These are phyloP conservation scores for Physocladia obscura DNA, from an alignment of 192 early-diverging fungal species.

Conservation along the genomic window DNA sequence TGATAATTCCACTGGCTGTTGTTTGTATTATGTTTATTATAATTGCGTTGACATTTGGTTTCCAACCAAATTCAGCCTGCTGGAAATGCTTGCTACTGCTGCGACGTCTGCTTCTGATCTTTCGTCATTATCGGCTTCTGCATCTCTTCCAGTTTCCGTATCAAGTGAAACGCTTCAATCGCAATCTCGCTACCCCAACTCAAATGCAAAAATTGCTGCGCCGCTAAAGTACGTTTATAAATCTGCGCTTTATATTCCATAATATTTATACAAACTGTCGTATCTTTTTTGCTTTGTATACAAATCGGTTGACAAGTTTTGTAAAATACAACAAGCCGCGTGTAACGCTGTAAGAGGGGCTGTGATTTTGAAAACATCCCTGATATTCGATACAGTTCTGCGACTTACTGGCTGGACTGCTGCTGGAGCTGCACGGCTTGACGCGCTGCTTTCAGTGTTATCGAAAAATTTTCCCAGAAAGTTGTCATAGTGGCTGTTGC, in stretches of 20 bases:
- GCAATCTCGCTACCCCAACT: too few species aligned
- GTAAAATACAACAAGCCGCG: too few species aligned
- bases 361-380: constrained; percentile 39
- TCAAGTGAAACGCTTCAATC: too few species aligned
- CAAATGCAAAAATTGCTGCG: too few species aligned
- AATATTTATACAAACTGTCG: too few species aligned
- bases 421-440: constrained; percentile 36
- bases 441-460: constrained; percentile 37
- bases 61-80: not conserved
- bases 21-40: not conserved
- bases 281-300: too few species aligned
- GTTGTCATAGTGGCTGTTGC: constrained; percentile 30
- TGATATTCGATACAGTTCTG: constrained; percentile 39
- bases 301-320: too few species aligned
- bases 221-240: too few species aligned
- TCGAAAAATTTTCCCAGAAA: constrained; percentile 31
- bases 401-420: constrained; percentile 20
- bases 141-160: not conserved
- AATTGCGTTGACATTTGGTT: not conserved
- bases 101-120: not conserved
- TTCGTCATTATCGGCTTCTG: not conserved
- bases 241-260: too few species aligned
- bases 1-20: constrained; percentile 3
- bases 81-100: not conserved
- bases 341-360: constrained; percentile 31